A percentile compares a stretch with the other conserved stretches of the same genome.
Evolutionary conservation across 2,329 filamentous ascomycete species (phyloP).

Genomic region (Paraconiothyrium brasiliense): DNA sequence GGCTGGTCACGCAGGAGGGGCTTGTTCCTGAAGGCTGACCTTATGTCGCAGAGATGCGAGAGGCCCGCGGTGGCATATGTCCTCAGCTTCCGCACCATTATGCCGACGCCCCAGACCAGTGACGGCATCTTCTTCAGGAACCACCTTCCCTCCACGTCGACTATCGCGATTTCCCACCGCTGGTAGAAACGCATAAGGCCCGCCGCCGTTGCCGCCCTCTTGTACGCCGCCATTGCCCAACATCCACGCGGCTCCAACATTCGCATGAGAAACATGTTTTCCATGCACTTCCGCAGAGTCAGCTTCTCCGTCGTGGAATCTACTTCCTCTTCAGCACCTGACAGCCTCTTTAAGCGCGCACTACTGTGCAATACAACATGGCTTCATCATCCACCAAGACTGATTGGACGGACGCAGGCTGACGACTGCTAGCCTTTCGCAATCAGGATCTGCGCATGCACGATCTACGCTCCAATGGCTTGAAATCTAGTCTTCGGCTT

Average conservation of each 20-base stretch:
- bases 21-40: constrained; percentile 10
- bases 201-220: not conserved
- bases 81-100: constrained; percentile 9
- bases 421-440: not conserved
- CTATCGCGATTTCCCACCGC: not conserved
- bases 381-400: not conserved
- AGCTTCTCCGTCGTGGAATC: not conserved
- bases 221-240: not conserved
- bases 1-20: not conserved
- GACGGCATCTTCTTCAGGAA: constrained; percentile 1
- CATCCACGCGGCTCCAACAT: not conserved
- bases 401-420: not conserved
- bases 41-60: not conserved
- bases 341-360: constrained; percentile 7
- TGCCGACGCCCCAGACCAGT: constrained; percentile 6
- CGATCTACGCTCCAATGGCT: not conserved
- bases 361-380: constrained; percentile 7
- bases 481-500: not conserved
- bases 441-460: not conserved
- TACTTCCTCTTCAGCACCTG: constrained; percentile 16
- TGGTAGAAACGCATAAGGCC: not conserved
- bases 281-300: not conserved
- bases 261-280: constrained; percentile 7
- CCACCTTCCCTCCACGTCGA: constrained; percentile 3
- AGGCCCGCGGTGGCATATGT: not conserved